Conservation (phyloP, 2,329 filamentous ascomycete species). For the Colletotrichum sp. region DNA sequence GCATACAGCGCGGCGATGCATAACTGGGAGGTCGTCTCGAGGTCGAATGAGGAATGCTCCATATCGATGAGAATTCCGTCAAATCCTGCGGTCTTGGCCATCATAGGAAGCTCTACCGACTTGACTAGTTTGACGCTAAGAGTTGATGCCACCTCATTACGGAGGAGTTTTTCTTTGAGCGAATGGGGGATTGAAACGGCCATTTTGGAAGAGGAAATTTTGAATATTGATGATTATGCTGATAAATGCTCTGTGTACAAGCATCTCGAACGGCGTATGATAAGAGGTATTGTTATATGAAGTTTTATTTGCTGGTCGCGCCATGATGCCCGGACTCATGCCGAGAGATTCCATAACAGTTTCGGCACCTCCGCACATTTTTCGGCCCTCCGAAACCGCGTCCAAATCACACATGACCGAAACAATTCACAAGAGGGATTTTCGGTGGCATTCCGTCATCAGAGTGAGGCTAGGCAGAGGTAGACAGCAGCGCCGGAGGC, state of each 20-base stretch:
- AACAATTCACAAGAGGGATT: not conserved
- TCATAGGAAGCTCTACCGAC: conserved; percentile 39
- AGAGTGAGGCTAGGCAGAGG: not conserved
- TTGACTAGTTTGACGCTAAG: conserved; percentile 34
- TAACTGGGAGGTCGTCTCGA: conserved; percentile 40
- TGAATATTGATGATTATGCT: not conserved
- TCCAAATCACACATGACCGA: not conserved
- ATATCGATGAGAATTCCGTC: conserved; percentile 49
- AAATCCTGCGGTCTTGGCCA: conserved; percentile 44
- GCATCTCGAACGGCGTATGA: not conserved
- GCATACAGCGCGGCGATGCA: conserved; percentile 42
- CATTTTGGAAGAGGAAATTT: conserved; percentile 18
- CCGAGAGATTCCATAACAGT: not conserved
- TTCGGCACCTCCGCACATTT: not conserved
- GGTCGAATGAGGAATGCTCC: conserved; percentile 45
- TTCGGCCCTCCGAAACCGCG: not conserved
- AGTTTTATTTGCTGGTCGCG: not conserved
- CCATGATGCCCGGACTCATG: not conserved
- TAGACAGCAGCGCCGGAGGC: not conserved
- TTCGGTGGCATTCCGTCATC: not conserved
- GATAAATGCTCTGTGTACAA: not conserved
- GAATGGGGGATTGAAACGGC: conserved; percentile 25
- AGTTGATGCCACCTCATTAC: conserved; percentile 29
- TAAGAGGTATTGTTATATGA: not conserved
- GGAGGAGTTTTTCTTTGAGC: conserved; percentile 30